Conservation (phyloP, 2,329 filamentous ascomycete species). For the Spiromastix sp. region DNA sequence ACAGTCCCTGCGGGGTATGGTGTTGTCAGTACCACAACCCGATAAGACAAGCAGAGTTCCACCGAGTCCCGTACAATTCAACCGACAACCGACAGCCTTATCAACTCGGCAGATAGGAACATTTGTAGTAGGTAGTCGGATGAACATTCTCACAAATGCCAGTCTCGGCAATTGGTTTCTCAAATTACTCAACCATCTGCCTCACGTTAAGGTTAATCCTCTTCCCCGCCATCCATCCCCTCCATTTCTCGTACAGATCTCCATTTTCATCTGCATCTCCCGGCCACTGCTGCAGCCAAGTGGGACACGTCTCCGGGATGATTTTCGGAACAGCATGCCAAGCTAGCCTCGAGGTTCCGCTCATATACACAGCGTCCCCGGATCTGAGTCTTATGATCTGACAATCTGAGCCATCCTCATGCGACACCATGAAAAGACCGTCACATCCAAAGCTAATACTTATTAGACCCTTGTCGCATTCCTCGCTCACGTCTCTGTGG, state of each 20-base stretch:
- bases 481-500: conserved; percentile 88
- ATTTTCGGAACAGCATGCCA: conserved; percentile 96
- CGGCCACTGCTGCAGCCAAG: conserved; percentile 66
- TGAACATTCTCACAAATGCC: too few relatives aligned
- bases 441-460: conserved; percentile 88
- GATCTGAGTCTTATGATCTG: conserved; percentile 57
- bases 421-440: conserved; percentile 73
- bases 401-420: conserved; percentile 40
- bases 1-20: too few relatives aligned
- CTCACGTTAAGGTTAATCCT: conserved; percentile 86
- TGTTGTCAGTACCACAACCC: too few relatives aligned
- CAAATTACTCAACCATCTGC: conserved; percentile 59
- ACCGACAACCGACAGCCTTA: too few relatives aligned
- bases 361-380: conserved; percentile 89
- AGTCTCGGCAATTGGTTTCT: too few relatives aligned
- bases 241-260: conserved; percentile 55
- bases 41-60: too few relatives aligned
- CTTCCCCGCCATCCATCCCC: conserved; percentile 79
- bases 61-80: too few relatives aligned
- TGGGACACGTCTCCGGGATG: conserved; percentile 66
- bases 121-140: too few relatives aligned
- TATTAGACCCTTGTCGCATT: conserved; percentile 65
- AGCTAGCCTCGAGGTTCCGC: conserved; percentile 66
- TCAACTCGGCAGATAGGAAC: too few relatives aligned
- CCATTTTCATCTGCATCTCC: conserved; percentile 28